A percentile compares a stretch with the other conserved stretches of the same genome.
Evolutionary conservation across 306 rosid species (phyloP).

Genomic region (Vicia faba): DNA sequence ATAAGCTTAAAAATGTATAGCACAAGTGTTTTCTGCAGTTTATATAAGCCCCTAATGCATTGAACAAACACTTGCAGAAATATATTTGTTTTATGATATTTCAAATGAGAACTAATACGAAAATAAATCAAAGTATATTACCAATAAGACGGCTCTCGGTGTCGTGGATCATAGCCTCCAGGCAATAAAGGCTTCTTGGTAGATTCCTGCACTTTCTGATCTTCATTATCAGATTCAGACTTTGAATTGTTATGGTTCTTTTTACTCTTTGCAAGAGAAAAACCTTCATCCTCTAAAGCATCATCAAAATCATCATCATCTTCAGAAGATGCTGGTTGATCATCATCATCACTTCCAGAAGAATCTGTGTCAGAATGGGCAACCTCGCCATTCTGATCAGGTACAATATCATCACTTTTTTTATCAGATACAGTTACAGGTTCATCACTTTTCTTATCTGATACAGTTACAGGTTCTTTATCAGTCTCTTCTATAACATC

Average conservation of each 20-base stretch:
- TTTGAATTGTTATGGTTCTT: slow-evolving; percentile 35
- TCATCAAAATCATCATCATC: slow-evolving; percentile 62
- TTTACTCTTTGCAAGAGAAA: slow-evolving; percentile 50
- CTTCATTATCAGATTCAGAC: slow-evolving; percentile 37
- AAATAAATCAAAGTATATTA: slow-evolving; percentile 41
- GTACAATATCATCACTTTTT: slow-evolving; percentile 35
- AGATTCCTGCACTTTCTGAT: slow-evolving; percentile 42
- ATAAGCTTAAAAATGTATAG: background rate
- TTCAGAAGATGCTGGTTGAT: slow-evolving; percentile 59
- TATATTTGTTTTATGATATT: background rate
- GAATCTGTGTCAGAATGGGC: slow-evolving; percentile 54
- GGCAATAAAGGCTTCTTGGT: slow-evolving; percentile 56
- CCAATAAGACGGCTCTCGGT: slow-evolving; percentile 88
- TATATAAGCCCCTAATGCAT: slow-evolving; percentile 1
- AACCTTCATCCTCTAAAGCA: slow-evolving; percentile 55
- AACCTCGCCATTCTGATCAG: slow-evolving; percentile 38
- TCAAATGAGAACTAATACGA: background rate
- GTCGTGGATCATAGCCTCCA: slow-evolving; percentile 86
- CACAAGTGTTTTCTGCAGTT: background rate
- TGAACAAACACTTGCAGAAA: slow-evolving; percentile 6
- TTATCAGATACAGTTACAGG: slow-evolving; percentile 46
- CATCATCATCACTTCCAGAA: slow-evolving; percentile 46
- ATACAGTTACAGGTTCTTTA: slow-evolving; percentile 42
- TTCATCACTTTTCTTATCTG: slow-evolving; percentile 27
- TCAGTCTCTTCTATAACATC: slow-evolving; percentile 75